Evolutionary conservation across 768 basidiomycete genomes (phyloP), one percentile per base, ranked within the genome.

Genomic region (Collybiopsis luxurians): DNA sequence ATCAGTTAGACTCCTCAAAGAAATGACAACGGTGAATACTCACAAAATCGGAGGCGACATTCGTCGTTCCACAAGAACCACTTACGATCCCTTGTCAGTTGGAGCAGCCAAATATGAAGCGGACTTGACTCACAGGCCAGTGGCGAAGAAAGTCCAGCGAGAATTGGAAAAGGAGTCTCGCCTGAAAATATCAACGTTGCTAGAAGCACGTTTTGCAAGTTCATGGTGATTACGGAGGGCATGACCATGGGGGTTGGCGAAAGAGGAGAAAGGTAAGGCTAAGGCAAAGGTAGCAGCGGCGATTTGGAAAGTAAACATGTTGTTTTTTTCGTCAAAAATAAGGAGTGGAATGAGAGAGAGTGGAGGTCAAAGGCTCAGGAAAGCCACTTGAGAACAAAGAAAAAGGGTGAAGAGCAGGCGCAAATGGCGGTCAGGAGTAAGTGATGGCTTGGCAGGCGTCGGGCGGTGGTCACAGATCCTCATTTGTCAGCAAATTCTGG

Each of bases 101-200:
- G 31, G 1, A 30, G 31, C 6, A 53, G 24, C 30, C 9, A 15
- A 4, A 19, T 24, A 26, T 26, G 11, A 3, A 28, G 24, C 15
- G n/a, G 17, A 31, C 24, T 12, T 4, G n/a, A 38, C 54, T 38
- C 13, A 55, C 54, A 46, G 34, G 26, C 54, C 54, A 39, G n/a
- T 43, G 19, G 40, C 54, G 27, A 44, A 55, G 24, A 55, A 55
- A 19, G 54, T 55, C 54, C 54, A 55, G 17, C 54, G 54, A 36
- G 54, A 12, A 19, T 39, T 39, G 17, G 43, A 24, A 26, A 46
- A 55, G 24, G n/a, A 28, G 23, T 54, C 53, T 36, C 54, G 27
- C 24, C 38, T 55, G 43, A 34, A 47, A 17, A 55, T 19, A 6
- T 55, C 45, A 1, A 55, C 54, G n/a, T 47, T 34, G 15, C 44